phyloP scores from a whole-genome alignment of 2,329 filamentous ascomycete species.

The Penicillium sp. region DNA sequence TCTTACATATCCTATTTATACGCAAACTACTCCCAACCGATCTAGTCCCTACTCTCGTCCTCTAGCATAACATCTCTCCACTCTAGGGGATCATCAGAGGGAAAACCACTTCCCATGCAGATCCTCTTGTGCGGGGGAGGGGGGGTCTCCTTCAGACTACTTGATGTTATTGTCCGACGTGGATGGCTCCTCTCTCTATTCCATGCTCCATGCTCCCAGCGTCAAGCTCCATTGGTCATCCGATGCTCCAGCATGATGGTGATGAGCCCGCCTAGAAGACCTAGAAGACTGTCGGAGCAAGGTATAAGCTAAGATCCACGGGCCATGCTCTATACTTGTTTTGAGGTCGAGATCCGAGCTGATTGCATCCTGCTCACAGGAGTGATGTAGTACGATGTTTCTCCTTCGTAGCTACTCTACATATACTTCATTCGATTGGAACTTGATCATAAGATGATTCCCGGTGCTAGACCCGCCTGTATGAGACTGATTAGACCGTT shows the following conservation, averaged over 20 bases:
- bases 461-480: constrained; percentile 4
- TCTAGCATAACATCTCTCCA: not conserved
- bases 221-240: constrained; percentile 1
- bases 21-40: not conserved
- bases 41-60: not conserved
- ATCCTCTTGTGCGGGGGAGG: constrained; percentile 4
- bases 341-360: not conserved
- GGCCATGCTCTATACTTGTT: not conserved
- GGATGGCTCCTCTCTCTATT: not conserved
- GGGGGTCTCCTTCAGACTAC: constrained; percentile 10
- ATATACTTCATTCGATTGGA: not conserved
- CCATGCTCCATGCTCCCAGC: not conserved
- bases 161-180: constrained; percentile 17
- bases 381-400: not conserved
- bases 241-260: not conserved
- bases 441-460: not conserved
- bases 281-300: not conserved
- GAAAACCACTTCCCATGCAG: constrained; percentile 7
- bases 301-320: not conserved
- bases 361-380: not conserved
- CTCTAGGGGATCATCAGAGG: constrained; percentile 1
- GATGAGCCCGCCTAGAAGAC: not conserved
- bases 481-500: constrained; percentile 13
- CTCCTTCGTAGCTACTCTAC: not conserved
- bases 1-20: not conserved